Base-by-base conservation (phyloP, 371 early-diverging fungal species). In the Mucor circinelloides region DNA sequence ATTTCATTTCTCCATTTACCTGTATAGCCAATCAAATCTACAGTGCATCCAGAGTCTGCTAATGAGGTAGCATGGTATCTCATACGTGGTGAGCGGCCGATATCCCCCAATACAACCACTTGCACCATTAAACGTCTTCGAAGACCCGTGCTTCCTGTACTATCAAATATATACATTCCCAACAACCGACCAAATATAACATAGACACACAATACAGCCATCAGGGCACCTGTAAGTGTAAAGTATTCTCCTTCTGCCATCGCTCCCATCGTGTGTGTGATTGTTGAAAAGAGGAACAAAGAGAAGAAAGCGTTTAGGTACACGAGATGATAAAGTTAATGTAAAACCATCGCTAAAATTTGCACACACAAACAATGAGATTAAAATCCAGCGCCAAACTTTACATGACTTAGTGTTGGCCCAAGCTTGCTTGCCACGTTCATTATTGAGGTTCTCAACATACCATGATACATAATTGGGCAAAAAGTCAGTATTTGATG, bases 61-160 rank as follows among this genome's bases (percentile, higher is more conserved):
- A 95, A 78, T 42, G 94, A 93, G 7, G 88, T 71, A n/a, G 95
- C 95, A 73, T 98, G 99, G 68, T 93, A 90, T 63, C 92, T 86
- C 92, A 96, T 97, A n/a, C 98, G 91, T 12, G 99, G 97, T n/a
- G 95, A 95, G 63, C 92, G 88, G 6, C 95, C 96, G 70, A 97
- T 86, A 73, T 97, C 98, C 3, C 96, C 97, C 34, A 96, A 79
- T 2, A 97, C 97, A 12, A 96, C 83, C 19, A 96, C 83, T 42
- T 85, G 84, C 6, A 89, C 88, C 30, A 78, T 67, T 0, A 77
- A 60, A 21, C 71, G 69, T 48, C 69, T 70, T 23, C 80, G 74
- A 19, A 71, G 19, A 2, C 71, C 66, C 1, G 69, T 63, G 2
- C 50, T 42, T 4, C 72, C 73, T 2, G 75, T 58, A 0, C 28